These are phyloP conservation scores for Vachellia pachyceras DNA, from an alignment of 306 rosid species.

Conservation along the genomic window DNA sequence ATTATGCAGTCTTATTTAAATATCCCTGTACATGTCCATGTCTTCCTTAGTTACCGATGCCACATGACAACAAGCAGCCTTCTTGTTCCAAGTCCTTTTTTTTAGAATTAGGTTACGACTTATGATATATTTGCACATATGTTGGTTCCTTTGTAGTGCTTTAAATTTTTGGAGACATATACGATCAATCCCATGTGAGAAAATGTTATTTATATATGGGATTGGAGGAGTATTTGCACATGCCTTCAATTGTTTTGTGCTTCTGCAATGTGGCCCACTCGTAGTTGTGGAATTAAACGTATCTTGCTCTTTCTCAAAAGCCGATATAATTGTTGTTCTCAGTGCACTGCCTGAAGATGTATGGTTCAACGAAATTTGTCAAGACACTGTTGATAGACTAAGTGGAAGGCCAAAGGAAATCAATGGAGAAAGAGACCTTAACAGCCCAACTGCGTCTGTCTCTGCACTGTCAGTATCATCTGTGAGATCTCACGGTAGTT, in stretches of 20 bases:
- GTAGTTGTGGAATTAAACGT: conserved; percentile 3
- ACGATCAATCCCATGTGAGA: too few species aligned
- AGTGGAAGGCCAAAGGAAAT: conserved; percentile 87
- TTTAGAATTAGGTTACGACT: background rate
- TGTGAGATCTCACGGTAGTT: conserved; percentile 87
- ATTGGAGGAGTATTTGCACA: too few species aligned
- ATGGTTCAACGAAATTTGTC: conserved; percentile 89
- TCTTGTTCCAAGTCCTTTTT: background rate
- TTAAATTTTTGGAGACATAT: too few species aligned
- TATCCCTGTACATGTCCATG: background rate
- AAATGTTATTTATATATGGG: too few species aligned
- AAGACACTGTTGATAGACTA: conserved; percentile 81
- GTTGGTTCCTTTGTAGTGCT: too few species aligned
- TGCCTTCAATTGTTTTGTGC: background rate
- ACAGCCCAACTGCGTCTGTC: conserved; percentile 95
- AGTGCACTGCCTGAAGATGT: conserved; percentile 93
- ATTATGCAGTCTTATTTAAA: background rate
- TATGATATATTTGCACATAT: background rate
- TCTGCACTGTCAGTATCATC: conserved; percentile 98
- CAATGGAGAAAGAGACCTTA: conserved; percentile 83
- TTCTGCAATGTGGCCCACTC: conserved; percentile 2
- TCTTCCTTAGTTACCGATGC: background rate
- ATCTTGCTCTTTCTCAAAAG: conserved; percentile 1
- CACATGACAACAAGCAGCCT: background rate
- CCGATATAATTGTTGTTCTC: conserved; percentile 39